Evolutionary conservation across 345 rosid genomes (phyloP).

Genomic region (Aethionema arabicum): DNA sequence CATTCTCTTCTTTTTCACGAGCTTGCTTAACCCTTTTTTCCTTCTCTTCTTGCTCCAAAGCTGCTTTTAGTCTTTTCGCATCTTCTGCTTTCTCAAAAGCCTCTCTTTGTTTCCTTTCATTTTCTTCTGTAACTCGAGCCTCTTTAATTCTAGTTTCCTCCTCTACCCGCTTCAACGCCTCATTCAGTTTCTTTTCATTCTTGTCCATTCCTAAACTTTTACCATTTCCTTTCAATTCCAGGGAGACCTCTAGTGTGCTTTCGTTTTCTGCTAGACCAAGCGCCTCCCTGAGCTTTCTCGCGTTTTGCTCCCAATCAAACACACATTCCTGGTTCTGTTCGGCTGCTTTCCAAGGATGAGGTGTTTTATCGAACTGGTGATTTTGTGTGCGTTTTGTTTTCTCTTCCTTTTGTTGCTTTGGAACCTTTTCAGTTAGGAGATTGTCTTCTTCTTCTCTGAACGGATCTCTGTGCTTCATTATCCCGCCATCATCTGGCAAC

Average conservation of each 20-base stretch:
- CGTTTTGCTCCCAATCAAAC: conserved; percentile 40
- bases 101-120: conserved; percentile 36
- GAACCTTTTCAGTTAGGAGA: conserved; percentile 35
- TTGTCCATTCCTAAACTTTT: conserved; percentile 9
- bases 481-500: conserved; percentile 35
- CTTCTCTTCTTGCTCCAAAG: conserved; percentile 38
- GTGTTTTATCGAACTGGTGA: conserved; percentile 20
- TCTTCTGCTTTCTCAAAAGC: conserved; percentile 36
- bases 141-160: conserved; percentile 36
- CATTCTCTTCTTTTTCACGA: conserved; percentile 39
- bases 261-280: conserved; percentile 38
- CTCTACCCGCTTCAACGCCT: conserved; percentile 38
- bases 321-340: conserved; percentile 27
- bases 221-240: conserved; percentile 29
- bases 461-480: conserved; percentile 39
- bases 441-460: conserved; percentile 38
- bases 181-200: conserved; percentile 28
- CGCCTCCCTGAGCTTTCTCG: conserved; percentile 39
- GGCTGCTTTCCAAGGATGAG: conserved; percentile 18
- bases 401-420: conserved; percentile 40
- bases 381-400: conserved; percentile 29
- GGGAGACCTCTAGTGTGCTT: conserved; percentile 34
- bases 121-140: conserved; percentile 29
- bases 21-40: conserved; percentile 31
- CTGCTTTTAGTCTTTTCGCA: conserved; percentile 36